A percentile compares a stretch with the other conserved stretches of the same genome.
These are phyloP conservation scores for Sedum album DNA, from an alignment of 164 flowering plant species.

Conservation along the genomic window DNA sequence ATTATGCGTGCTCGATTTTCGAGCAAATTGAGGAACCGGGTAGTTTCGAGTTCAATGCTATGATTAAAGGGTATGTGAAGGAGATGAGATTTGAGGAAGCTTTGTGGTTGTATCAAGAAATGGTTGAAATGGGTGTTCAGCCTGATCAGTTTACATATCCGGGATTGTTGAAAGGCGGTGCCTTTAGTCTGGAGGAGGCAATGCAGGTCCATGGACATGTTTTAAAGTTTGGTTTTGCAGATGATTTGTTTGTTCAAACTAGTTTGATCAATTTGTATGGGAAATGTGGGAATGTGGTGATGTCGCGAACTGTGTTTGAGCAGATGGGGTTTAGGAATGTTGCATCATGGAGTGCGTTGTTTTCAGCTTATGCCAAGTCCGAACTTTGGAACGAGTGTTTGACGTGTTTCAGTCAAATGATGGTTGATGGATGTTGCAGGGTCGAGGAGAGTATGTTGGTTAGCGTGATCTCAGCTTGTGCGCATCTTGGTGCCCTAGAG, in stretches of 20 bases:
- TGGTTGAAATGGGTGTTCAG: constrained; percentile 43
- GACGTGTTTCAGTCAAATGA: constrained; percentile 43
- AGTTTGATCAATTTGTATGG: constrained; percentile 82
- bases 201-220: constrained; percentile 66
- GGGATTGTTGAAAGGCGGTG: constrained; percentile 42
- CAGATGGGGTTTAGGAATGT: constrained; percentile 38
- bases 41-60: constrained; percentile 50
- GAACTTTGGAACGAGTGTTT: constrained; percentile 57
- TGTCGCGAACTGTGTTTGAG: constrained; percentile 43
- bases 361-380: constrained; percentile 49
- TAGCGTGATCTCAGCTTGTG: constrained; percentile 59
- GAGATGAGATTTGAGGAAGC: constrained; percentile 33
- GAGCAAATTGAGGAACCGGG: constrained; percentile 44
- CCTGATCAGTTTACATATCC: constrained; percentile 71
- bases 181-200: constrained; percentile 43
- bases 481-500: constrained; percentile 54
- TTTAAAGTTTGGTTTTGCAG: constrained; percentile 48
- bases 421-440: constrained; percentile 34
- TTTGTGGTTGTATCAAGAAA: constrained; percentile 32
- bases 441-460: constrained; percentile 71
- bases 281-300: constrained; percentile 38
- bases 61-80: constrained; percentile 64
- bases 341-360: constrained; percentile 84
- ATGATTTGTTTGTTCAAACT: constrained; percentile 65
- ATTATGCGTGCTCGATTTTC: constrained; percentile 70